Percentiles rank a stretch among this genome's conserved stretches.
Conservation (phyloP, 768 basidiomycete genomes). For the Collybia mongolica region DNA sequence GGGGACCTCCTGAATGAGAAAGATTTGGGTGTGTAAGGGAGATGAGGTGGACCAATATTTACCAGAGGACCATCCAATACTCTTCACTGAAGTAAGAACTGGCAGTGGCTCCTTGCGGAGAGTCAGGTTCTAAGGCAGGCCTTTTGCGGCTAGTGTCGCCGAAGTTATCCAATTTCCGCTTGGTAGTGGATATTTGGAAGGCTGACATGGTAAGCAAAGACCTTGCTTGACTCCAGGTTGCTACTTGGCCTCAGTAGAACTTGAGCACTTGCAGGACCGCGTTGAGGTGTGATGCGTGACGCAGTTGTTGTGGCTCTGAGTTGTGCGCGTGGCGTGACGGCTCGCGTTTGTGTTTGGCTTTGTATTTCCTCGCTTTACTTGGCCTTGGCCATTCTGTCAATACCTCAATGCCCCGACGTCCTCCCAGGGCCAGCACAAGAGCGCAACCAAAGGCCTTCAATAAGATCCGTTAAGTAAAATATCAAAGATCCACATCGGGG, state of each 20-base stretch:
- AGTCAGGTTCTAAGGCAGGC: conserved; percentile 16
- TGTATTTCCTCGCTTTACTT: conserved; percentile 38
- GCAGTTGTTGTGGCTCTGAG: too few relatives aligned
- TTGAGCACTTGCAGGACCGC: too few relatives aligned
- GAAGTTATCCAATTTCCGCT: conserved; percentile 34
- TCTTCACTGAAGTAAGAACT: conserved; percentile 22
- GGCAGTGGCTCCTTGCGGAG: neutral
- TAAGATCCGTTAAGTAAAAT: too few relatives aligned
- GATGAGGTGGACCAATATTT: conserved; percentile 8
- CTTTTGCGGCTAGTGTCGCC: conserved; percentile 30
- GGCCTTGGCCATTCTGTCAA: too few relatives aligned
- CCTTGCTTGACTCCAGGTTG: too few relatives aligned
- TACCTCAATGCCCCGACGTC: too few relatives aligned
- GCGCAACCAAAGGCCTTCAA: too few relatives aligned
- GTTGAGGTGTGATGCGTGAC: too few relatives aligned
- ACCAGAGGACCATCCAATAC: conserved; percentile 85
- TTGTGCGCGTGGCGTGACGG: conserved; percentile 9
- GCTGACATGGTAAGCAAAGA: conserved; percentile 23
- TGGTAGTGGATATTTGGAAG: conserved; percentile 28
- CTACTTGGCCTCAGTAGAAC: too few relatives aligned
- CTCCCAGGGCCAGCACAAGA: too few relatives aligned
- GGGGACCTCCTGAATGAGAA: conserved; percentile 51
- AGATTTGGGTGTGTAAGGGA: neutral
- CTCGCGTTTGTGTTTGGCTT: neutral
- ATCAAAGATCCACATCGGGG: too few relatives aligned